Evolutionary conservation across 768 basidiomycete genomes (phyloP).

Genomic region (Dentipellis fragilis): DNA sequence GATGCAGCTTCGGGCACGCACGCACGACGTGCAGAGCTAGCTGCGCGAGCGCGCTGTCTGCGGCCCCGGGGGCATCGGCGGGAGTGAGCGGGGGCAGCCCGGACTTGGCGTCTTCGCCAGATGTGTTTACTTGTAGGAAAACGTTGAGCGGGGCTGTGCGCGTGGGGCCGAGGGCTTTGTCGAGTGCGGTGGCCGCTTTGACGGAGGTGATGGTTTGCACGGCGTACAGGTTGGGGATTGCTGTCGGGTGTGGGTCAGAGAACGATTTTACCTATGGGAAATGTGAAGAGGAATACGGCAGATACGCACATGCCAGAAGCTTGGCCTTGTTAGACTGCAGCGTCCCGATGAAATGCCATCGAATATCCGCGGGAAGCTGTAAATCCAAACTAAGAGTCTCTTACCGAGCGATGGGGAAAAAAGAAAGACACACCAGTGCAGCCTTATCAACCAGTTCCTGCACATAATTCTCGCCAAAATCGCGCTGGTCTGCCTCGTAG

Average conservation of each 20-base stretch:
- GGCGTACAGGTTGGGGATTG: conserved; percentile 78
- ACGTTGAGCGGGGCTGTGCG: conserved; percentile 61
- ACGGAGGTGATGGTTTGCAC: conserved; percentile 79
- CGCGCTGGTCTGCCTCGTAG: conserved; percentile 70
- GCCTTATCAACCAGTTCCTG: conserved; percentile 90
- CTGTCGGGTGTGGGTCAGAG: conserved; percentile 28
- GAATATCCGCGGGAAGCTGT: conserved; percentile 79
- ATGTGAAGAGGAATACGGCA: not conserved
- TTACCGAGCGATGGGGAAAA: not conserved
- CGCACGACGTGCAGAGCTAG: conserved; percentile 64
- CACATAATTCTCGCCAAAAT: conserved; percentile 98
- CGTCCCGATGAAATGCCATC: conserved; percentile 96
- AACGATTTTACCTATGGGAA: not conserved
- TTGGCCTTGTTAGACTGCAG: conserved; percentile 93
- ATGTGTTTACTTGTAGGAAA: conserved; percentile 91
- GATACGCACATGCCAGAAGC: conserved; percentile 51
- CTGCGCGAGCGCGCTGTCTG: conserved; percentile 38
- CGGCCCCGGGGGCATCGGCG: conserved; percentile 14
- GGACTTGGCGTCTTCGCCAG: conserved; percentile 84
- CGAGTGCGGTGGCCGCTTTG: conserved; percentile 72
- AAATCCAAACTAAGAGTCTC: not conserved
- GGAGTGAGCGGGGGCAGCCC: conserved; percentile 57
- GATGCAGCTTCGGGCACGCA: conserved; percentile 61
- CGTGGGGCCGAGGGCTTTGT: conserved; percentile 57
- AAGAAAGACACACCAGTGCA: conserved; percentile 1